A percentile compares a stretch with the other conserved stretches of the same genome.
Evolutionary conservation across 2,329 filamentous ascomycete genomes (phyloP).

Genomic region (Cadophora sp.): DNA sequence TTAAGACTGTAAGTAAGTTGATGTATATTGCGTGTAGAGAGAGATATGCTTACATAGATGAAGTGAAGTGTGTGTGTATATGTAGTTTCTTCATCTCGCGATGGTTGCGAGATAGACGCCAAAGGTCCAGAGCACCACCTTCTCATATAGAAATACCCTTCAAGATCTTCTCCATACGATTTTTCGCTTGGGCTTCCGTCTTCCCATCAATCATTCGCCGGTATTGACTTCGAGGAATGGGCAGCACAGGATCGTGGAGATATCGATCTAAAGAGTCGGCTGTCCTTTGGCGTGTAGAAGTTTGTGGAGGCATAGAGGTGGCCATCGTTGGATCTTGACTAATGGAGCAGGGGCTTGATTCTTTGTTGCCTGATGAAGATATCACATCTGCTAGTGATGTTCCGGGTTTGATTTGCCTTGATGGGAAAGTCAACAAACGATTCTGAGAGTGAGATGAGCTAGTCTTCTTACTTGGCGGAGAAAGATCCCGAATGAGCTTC

Average conservation of each 20-base stretch:
- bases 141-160: background rate
- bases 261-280: constrained; percentile 8
- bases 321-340: background rate
- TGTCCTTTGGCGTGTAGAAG: background rate
- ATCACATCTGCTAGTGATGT: background rate
- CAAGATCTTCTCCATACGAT: background rate
- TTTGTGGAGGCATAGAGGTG: background rate
- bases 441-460: background rate
- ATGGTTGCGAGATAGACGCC: no score
- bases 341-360: background rate
- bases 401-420: background rate
- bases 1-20: no score
- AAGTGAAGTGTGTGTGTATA: no score
- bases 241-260: background rate
- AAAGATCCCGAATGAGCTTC: background rate
- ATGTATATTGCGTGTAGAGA: no score
- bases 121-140: no score
- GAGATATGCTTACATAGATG: no score
- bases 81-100: no score
- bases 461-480: background rate
- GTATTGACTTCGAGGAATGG: constrained; percentile 6
- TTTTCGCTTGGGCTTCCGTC: background rate
- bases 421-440: background rate
- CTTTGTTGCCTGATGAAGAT: background rate
- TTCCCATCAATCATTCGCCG: background rate